These are phyloP conservation scores for Bolboschoenoplectus hybrid DNA, from an alignment of 202 grass and related monocot species.

Conservation along the genomic window DNA sequence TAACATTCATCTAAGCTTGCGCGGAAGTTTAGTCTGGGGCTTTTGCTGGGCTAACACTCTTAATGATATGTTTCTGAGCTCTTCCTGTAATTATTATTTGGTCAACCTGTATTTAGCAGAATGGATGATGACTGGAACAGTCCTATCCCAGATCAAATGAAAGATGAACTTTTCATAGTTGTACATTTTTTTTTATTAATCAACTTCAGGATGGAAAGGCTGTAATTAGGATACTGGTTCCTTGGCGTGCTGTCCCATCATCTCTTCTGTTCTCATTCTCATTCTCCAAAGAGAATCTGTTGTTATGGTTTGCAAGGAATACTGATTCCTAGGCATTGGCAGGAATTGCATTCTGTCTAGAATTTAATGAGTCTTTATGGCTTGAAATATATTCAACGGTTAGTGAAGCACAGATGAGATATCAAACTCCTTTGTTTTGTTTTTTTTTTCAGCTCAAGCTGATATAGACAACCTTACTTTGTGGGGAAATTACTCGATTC, in stretches of 20 bases:
- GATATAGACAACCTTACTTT: constrained; percentile 39
- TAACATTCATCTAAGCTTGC: not conserved
- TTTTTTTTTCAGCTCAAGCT: not conserved
- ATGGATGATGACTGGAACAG: not conserved
- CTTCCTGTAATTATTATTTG: too few species aligned
- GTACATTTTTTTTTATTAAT: not conserved
- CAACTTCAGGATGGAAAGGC: not conserved
- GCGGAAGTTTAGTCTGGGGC: not conserved
- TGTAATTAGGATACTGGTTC: not conserved
- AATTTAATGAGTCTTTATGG: not conserved
- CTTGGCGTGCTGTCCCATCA: not conserved
- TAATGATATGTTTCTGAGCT: not conserved
- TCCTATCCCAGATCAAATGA: not conserved
- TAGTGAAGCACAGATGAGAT: not conserved
- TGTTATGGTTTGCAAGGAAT: not conserved
- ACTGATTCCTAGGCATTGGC: not conserved
- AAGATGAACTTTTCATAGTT: not conserved
- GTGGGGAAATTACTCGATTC: constrained; percentile 75
- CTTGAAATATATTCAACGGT: not conserved
- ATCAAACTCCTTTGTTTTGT: not conserved
- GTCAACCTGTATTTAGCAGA: not conserved
- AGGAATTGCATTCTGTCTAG: not conserved
- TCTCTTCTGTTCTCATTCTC: not conserved
- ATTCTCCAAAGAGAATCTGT: not conserved
- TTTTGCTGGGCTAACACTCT: not conserved